A percentile compares a stretch with the other conserved stretches of the same genome.
phyloP scores from a whole-genome alignment of 371 early-diverging fungal species.

The Mortierella sp. region DNA sequence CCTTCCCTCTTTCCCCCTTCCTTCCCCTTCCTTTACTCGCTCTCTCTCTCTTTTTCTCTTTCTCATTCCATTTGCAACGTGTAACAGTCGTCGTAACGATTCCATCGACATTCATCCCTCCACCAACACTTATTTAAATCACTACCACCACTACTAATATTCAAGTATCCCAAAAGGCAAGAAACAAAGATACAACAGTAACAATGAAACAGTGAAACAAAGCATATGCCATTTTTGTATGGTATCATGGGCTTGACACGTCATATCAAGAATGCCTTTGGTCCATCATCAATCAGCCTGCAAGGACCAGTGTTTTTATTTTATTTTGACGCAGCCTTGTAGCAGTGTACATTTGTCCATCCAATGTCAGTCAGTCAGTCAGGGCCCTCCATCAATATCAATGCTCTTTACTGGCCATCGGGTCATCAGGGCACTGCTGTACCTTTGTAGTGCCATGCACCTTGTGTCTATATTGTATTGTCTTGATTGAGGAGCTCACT shows the following conservation, averaged over 20 bases:
- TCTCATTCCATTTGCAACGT: not conserved
- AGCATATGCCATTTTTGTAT: no score
- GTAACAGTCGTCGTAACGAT: not conserved
- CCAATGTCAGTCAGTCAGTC: no score
- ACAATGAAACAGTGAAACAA: no score
- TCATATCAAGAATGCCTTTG: no score
- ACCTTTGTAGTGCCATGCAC: not conserved
- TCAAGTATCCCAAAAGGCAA: not conserved
- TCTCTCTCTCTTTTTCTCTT: not conserved
- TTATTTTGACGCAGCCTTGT: not conserved
- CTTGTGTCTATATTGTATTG: not conserved
- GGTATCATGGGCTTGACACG: no score
- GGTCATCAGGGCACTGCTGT: not conserved
- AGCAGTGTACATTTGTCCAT: not conserved
- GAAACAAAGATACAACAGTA: not conserved
- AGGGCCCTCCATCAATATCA: not conserved
- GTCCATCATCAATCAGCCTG: no score
- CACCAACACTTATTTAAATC: not conserved
- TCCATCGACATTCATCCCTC: conserved; percentile 7
- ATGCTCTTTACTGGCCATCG: no score
- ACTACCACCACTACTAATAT: no score
- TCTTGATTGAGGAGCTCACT: not conserved
- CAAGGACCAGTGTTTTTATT: not conserved
- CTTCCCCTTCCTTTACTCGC: not conserved
- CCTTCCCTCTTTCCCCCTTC: not conserved